Evolutionary conservation across 2,329 filamentous ascomycete species (phyloP).

Genomic region (Sclerotinia subarctica): DNA sequence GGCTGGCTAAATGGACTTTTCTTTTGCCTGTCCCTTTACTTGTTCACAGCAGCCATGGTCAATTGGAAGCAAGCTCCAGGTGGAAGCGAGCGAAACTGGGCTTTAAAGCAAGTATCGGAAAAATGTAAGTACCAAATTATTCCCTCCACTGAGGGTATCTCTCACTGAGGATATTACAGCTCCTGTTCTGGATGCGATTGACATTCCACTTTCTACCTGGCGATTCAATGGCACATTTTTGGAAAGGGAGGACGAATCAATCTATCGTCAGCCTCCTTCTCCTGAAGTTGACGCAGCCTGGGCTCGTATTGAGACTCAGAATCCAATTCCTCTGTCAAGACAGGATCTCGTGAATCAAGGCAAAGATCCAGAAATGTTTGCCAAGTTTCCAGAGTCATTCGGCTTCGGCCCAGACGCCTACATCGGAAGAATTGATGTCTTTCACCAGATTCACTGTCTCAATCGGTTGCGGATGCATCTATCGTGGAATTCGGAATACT

Average conservation of each 20-base stretch:
- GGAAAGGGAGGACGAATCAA: neutral
- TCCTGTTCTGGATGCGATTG: neutral
- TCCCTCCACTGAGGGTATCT: neutral
- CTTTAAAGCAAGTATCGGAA: neutral
- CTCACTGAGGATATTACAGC: neutral
- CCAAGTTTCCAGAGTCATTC: neutral
- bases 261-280: neutral
- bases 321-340: neutral
- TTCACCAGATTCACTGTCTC: neutral
- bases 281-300: slow-evolving; percentile 1
- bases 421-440: slow-evolving; percentile 1
- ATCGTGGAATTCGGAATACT: neutral
- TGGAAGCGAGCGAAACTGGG: neutral
- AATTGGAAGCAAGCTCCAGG: neutral
- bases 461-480: neutral
- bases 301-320: neutral
- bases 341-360: neutral
- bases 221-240: neutral
- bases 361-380: neutral
- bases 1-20: neutral
- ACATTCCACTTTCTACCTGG: neutral
- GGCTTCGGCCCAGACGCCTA: neutral
- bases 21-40: neutral
- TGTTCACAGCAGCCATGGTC: neutral
- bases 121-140: neutral